Conservation (phyloP, 106 monocot genomes). For the Allium sativum region DNA sequence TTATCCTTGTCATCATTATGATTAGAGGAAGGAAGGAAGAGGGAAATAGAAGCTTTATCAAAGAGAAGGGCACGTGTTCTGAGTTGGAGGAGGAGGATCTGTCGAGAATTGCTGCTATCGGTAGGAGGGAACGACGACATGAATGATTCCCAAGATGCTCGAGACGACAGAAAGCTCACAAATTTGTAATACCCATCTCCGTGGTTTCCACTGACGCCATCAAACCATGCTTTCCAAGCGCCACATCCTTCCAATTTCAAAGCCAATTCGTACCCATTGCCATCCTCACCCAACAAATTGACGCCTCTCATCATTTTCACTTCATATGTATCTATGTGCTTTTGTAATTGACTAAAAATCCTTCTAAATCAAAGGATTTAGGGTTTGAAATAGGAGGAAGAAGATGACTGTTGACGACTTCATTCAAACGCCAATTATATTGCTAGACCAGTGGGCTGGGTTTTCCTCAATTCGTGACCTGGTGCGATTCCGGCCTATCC, state of each 20-base stretch:
- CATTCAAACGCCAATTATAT: too few species aligned
- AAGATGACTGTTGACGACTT: too few species aligned
- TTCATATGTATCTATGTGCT: background rate
- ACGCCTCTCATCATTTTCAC: background rate
- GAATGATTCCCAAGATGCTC: conserved; percentile 83
- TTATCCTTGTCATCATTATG: background rate
- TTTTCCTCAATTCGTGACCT: too few species aligned
- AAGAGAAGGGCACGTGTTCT: conserved; percentile 76
- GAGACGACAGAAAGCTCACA: conserved; percentile 48
- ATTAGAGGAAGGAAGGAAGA: conserved; percentile 14
- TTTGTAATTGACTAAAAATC: background rate
- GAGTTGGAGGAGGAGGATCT: conserved; percentile 57
- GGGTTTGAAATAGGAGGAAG: too few species aligned
- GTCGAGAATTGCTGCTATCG: background rate
- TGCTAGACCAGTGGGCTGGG: too few species aligned
- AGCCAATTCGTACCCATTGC: conserved; percentile 80
- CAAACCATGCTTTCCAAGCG: conserved; percentile 83
- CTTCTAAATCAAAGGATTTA: too few species aligned
- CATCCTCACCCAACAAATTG: conserved; percentile 61
- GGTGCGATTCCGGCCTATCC: too few species aligned
- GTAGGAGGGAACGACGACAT: conserved; percentile 21
- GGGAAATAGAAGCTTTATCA: conserved; percentile 72
- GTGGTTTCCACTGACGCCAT: conserved; percentile 28
- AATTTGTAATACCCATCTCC: conserved; percentile 33
- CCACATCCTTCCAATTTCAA: conserved; percentile 59